Percentiles rank a stretch among this genome's conserved stretches.
phyloP scores from a whole-genome alignment of 2,329 filamentous ascomycete genomes.

The Paracamarosporium sp. region DNA sequence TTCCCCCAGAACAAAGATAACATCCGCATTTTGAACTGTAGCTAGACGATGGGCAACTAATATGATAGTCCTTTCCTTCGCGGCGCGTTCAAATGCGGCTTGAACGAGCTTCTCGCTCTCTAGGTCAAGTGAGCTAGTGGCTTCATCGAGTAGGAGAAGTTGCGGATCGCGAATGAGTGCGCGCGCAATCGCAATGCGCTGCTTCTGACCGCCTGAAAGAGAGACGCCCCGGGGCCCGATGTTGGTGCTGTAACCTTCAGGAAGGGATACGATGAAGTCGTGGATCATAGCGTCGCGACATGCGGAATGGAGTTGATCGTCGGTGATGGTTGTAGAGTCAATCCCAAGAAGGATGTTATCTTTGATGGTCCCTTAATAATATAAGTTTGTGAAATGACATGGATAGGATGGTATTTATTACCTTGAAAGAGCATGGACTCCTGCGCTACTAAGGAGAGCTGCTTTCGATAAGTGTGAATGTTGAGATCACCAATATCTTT shows the following conservation, averaged over 20 bases:
- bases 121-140: conserved; percentile 33
- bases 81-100: conserved; percentile 40
- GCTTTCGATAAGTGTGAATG: conserved; percentile 78
- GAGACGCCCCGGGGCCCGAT: conserved; percentile 27
- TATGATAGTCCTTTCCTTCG: conserved; percentile 39
- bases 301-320: conserved; percentile 49
- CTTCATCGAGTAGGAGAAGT: conserved; percentile 60
- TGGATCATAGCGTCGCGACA: conserved; percentile 23
- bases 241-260: conserved; percentile 13
- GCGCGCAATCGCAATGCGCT: conserved; percentile 88
- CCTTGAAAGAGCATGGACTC: too few species aligned
- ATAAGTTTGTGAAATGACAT: too few species aligned
- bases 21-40: conserved; percentile 47
- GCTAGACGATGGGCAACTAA: conserved; percentile 47
- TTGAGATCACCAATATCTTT: neutral
- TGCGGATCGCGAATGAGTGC: conserved; percentile 88
- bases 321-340: conserved; percentile 36
- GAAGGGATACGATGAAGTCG: conserved; percentile 25
- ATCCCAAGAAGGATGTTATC: conserved; percentile 78
- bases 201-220: conserved; percentile 78
- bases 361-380: conserved; percentile 84
- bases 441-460: conserved; percentile 87
- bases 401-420: too few species aligned
- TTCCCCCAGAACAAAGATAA: conserved; percentile 45
- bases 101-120: conserved; percentile 45